Conservation (phyloP, 192 early-diverging fungal species). For the Coemansia sp. region DNA sequence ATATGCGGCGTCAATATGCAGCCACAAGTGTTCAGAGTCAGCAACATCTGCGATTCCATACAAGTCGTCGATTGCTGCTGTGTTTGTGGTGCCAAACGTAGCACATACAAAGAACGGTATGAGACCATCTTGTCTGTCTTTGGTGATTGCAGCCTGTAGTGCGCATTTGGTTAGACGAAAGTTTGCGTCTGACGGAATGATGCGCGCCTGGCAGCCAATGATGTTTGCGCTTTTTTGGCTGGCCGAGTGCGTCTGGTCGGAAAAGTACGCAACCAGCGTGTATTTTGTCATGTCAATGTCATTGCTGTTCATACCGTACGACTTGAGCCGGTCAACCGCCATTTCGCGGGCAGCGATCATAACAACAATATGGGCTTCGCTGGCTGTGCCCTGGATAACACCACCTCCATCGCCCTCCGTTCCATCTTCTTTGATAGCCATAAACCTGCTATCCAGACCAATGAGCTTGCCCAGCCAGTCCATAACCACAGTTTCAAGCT, state of each 20-base stretch:
- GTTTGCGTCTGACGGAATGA: constrained; percentile 41
- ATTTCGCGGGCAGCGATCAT: constrained; percentile 60
- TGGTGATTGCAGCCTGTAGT: constrained; percentile 47
- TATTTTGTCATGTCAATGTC: constrained; percentile 16
- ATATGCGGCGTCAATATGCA: constrained; percentile 66
- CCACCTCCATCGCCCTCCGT: constrained; percentile 59
- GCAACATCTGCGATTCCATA: constrained; percentile 54
- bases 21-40: constrained; percentile 52
- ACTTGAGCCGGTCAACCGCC: constrained; percentile 32
- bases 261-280: constrained; percentile 60
- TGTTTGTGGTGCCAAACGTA: constrained; percentile 65
- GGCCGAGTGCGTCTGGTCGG: constrained; percentile 61
- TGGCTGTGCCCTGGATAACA: constrained; percentile 63
- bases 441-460: constrained; percentile 56
- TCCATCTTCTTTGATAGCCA: constrained; percentile 44
- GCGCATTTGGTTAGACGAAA: constrained; percentile 44
- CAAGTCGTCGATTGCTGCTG: constrained; percentile 57
- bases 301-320: constrained; percentile 27
- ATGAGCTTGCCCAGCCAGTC: constrained; percentile 67
- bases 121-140: constrained; percentile 54
- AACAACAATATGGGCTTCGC: constrained; percentile 57
- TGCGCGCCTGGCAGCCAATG: constrained; percentile 32
- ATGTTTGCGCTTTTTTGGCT: constrained; percentile 56
- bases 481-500: constrained; percentile 60
- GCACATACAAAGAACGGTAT: constrained; percentile 63